phyloP scores from a whole-genome alignment of 495 filamentous ascomycete species.

The Aspergillus sparsus region DNA sequence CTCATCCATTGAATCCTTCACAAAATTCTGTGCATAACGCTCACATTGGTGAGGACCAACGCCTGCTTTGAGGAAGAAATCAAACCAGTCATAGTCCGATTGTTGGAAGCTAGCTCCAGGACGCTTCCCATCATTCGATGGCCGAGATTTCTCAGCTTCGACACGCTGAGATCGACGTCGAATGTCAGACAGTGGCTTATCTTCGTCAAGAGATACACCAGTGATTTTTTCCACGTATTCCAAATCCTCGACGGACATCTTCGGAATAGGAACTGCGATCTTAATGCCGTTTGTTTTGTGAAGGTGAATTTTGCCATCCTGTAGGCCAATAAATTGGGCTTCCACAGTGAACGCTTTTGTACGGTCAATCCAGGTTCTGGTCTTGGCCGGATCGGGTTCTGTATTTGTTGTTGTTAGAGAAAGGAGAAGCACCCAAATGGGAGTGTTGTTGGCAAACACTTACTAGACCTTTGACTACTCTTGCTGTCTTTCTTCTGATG shows the following conservation, averaged over 20 bases:
- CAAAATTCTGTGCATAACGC: conserved; percentile 85
- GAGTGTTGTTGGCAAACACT: conserved; percentile 40
- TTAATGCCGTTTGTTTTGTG: conserved; percentile 98
- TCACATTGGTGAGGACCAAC: conserved; percentile 91
- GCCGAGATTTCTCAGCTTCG: conserved; percentile 27
- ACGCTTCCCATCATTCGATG: conserved; percentile 33
- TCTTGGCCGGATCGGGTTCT: conserved; percentile 85
- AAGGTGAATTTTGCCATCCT: conserved; percentile 93
- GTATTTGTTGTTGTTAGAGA: conserved; percentile 23
- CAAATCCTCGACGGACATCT: conserved; percentile 93
- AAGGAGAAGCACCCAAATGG: not conserved
- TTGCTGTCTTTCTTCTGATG: conserved; percentile 69
- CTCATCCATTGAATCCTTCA: conserved; percentile 93
- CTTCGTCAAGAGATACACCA: conserved; percentile 90
- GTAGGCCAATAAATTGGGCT: conserved; percentile 88
- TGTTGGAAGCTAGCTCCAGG: conserved; percentile 59
- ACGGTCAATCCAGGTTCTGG: conserved; percentile 91
- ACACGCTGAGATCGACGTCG: conserved; percentile 42
- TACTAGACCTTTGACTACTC: conserved; percentile 70
- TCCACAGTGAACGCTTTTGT: conserved; percentile 96
- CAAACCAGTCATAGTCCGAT: conserved; percentile 93
- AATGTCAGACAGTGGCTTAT: conserved; percentile 89
- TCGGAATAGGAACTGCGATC: conserved; percentile 90
- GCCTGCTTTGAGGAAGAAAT: conserved; percentile 92
- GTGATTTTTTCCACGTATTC: conserved; percentile 89